phyloP scores from a whole-genome alignment of 306 rosid species.

The Castanospermum australe region DNA sequence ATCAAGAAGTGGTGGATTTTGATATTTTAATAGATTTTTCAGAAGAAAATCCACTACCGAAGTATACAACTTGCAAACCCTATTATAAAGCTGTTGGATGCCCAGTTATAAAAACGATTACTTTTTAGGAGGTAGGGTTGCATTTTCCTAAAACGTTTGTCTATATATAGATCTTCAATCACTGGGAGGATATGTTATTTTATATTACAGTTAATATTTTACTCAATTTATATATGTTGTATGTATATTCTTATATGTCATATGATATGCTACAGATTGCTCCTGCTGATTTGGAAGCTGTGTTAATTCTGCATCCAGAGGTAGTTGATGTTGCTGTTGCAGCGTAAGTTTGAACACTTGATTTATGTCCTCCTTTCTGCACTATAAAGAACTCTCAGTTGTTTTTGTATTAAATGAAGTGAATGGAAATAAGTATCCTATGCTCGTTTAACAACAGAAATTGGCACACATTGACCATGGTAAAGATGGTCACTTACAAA shows the following conservation, averaged over 20 bases:
- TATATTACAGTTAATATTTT: background rate
- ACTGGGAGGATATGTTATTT: background rate
- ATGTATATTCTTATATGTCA: background rate
- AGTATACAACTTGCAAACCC: background rate
- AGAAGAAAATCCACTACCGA: background rate
- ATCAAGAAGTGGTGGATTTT: background rate
- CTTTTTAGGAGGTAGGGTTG: background rate
- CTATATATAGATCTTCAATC: slow-evolving; percentile 1
- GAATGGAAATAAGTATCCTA: background rate
- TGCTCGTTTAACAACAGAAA: background rate
- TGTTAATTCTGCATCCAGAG: slow-evolving; percentile 45
- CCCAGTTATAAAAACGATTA: background rate
- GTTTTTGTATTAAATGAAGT: background rate
- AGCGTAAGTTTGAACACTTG: slow-evolving; percentile 26
- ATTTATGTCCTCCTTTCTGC: background rate
- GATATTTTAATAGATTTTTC: background rate
- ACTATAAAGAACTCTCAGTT: background rate
- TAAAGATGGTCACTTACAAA: background rate
- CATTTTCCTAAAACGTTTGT: background rate
- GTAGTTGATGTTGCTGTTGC: slow-evolving; percentile 47
- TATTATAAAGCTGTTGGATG: background rate
- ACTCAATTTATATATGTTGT: background rate
- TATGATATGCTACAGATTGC: slow-evolving; percentile 42
- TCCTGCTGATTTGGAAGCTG: slow-evolving; percentile 55
- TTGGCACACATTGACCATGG: background rate